A percentile compares a stretch with the other conserved stretches of the same genome.
These are phyloP conservation scores for Penicillium crustosum DNA, from an alignment of 2,329 filamentous ascomycete species.

Conservation along the genomic window DNA sequence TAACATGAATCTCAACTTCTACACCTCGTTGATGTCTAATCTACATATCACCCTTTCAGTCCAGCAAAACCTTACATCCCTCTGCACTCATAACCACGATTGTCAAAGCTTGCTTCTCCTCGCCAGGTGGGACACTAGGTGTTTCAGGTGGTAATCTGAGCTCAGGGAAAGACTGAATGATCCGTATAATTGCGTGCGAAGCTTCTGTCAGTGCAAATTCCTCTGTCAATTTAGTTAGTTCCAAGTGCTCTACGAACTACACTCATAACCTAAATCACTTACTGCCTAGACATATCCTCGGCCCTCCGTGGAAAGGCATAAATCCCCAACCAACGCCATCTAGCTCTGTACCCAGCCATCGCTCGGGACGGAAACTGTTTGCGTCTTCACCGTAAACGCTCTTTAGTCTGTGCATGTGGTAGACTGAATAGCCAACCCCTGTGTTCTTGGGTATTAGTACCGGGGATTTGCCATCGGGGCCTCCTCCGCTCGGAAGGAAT, in stretches of 20 bases:
- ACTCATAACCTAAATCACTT: not conserved
- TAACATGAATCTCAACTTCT: not conserved
- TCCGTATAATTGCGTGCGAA: constrained; percentile 8
- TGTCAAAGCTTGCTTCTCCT: constrained; percentile 23
- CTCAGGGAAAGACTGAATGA: constrained; percentile 14
- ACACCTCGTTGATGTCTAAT: not conserved
- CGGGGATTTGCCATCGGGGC: not conserved
- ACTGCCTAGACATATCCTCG: constrained; percentile 2
- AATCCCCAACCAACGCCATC: constrained; percentile 4
- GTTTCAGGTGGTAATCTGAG: not conserved
- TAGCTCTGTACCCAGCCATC: constrained; percentile 1
- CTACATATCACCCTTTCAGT: not conserved
- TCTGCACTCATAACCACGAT: constrained; percentile 27
- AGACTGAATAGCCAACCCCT: constrained; percentile 2
- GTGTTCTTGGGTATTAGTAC: not conserved
- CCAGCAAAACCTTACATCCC: constrained; percentile 27
- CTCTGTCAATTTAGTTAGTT: not conserved
- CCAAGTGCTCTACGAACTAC: not conserved
- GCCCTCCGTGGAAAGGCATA: constrained; percentile 5
- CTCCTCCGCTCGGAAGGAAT: constrained; percentile 1
- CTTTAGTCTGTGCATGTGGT: constrained; percentile 4
- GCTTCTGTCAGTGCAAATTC: constrained; percentile 8
- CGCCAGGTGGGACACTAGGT: constrained; percentile 18
- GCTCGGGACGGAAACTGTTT: constrained; percentile 2
- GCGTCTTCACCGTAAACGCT: constrained; percentile 4